phyloP scores from a whole-genome alignment of 1,139 yeast species.

The Lipomyces yarrowii region DNA sequence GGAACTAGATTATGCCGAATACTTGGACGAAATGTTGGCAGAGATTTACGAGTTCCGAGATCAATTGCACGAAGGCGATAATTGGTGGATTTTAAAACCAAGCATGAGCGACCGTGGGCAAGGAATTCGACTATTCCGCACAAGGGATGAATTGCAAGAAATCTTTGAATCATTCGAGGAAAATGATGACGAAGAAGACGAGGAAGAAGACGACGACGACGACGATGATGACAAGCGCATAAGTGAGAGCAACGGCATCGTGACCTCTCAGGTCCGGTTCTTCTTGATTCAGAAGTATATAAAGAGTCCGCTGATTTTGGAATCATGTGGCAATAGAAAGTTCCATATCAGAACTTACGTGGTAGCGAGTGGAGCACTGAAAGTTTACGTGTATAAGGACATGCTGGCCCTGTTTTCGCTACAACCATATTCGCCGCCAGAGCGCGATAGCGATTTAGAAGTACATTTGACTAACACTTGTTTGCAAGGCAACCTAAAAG shows the following conservation, averaged over 20 bases:
- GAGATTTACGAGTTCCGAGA: slow-evolving; percentile 86
- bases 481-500: slow-evolving; percentile 60
- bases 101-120: slow-evolving; percentile 98
- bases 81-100: slow-evolving; percentile 88
- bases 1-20: slow-evolving; percentile 96
- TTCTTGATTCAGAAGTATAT: slow-evolving; percentile 86
- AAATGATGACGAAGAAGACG: slow-evolving; percentile 58
- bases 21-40: slow-evolving; percentile 87
- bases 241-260: slow-evolving; percentile 56
- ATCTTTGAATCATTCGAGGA: slow-evolving; percentile 87
- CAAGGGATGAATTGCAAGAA: slow-evolving; percentile 75
- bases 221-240: slow-evolving; percentile 37
- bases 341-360: slow-evolving; percentile 89
- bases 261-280: slow-evolving; percentile 85
- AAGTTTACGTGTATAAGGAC: slow-evolving; percentile 75
- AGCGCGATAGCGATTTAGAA: slow-evolving; percentile 47
- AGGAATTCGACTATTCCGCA: slow-evolving; percentile 81
- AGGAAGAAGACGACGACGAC: slow-evolving; percentile 48
- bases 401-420: slow-evolving; percentile 83
- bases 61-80: slow-evolving; percentile 54
- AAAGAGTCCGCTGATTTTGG: slow-evolving; percentile 63
- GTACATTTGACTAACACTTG: slow-evolving; percentile 95
- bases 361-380: slow-evolving; percentile 70
- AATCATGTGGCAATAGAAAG: slow-evolving; percentile 65
- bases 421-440: slow-evolving; percentile 52